These are phyloP conservation scores for Trametes sp. DNA, from an alignment of 1,284 basidiomycete species.

Conservation along the genomic window DNA sequence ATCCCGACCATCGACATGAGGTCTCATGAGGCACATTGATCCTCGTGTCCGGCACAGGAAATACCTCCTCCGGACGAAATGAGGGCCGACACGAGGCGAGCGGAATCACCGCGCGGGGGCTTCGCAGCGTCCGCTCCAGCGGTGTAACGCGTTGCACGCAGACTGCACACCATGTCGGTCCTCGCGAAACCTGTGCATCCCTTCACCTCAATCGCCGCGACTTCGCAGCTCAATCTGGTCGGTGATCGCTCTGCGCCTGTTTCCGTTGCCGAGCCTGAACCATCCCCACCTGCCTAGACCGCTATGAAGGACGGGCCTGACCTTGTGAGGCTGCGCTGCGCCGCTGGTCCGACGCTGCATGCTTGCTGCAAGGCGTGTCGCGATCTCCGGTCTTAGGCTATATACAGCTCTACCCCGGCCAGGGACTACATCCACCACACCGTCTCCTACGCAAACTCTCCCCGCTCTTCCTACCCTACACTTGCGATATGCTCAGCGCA, in stretches of 20 bases:
- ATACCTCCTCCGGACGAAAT: conserved; percentile 1
- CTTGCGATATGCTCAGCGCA: conserved; percentile 61
- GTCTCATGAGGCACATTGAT: conserved; percentile 20
- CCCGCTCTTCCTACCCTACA: background rate
- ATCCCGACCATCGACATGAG: conserved; percentile 11
- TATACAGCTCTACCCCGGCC: conserved; percentile 6
- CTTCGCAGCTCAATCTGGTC: conserved; percentile 7
- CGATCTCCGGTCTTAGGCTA: background rate
- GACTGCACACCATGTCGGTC: conserved; percentile 2
- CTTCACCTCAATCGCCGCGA: conserved; percentile 12
- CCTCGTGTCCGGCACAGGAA: conserved; percentile 14
- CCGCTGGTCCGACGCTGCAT: conserved; percentile 14
- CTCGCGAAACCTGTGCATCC: conserved; percentile 12
- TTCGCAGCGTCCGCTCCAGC: conserved; percentile 1
- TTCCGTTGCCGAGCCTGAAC: conserved; percentile 7
- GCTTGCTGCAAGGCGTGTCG: conserved; percentile 8
- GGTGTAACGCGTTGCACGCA: conserved; percentile 3
- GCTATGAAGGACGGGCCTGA: conserved; percentile 3
- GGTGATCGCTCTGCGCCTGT: conserved; percentile 13
- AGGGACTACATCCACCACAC: background rate
- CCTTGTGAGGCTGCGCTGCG: conserved; percentile 5
- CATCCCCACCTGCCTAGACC: conserved; percentile 13
- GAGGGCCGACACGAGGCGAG: conserved; percentile 26
- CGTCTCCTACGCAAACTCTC: conserved; percentile 12
- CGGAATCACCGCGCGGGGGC: background rate